phyloP scores from a whole-genome alignment of 1,139 yeast species.

The Pichia sorboxylosa region DNA sequence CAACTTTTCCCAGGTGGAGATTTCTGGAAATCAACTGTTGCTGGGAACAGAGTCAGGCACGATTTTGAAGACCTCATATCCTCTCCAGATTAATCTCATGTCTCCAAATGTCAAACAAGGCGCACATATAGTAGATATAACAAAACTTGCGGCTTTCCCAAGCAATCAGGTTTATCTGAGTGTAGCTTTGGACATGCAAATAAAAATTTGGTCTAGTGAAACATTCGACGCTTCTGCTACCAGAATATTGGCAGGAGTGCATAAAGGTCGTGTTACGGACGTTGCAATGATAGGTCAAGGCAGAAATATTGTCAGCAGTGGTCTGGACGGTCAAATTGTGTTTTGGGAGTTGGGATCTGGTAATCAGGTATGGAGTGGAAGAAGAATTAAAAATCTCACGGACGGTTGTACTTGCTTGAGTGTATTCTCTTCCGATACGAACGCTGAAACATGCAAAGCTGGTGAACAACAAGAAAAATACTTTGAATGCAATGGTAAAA shows the following conservation, averaged over 20 bases:
- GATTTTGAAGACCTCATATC: conserved; percentile 15
- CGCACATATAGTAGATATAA: conserved; percentile 39
- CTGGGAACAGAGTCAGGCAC: conserved; percentile 37
- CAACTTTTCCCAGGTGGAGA: conserved; percentile 4
- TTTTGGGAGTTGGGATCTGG: conserved; percentile 66
- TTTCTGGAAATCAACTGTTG: conserved; percentile 11
- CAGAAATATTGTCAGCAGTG: conserved; percentile 45
- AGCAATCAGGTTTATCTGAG: conserved; percentile 48
- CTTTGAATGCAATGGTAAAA: conserved; percentile 15
- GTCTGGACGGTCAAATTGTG: conserved; percentile 40
- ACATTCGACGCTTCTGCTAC: neutral
- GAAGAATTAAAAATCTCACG: conserved; percentile 24
- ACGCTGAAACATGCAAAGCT: conserved; percentile 8
- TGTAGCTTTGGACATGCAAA: conserved; percentile 42
- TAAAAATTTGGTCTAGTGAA: conserved; percentile 41
- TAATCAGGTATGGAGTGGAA: conserved; percentile 28
- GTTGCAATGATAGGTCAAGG: conserved; percentile 47
- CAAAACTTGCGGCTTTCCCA: conserved; percentile 38
- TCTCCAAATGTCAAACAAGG: neutral
- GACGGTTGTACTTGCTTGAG: conserved; percentile 17
- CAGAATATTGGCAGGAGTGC: conserved; percentile 31
- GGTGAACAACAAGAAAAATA: conserved; percentile 10
- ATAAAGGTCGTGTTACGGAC: conserved; percentile 34
- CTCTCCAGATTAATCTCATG: neutral
- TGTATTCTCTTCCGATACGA: neutral